Evolutionary conservation across 2,329 filamentous ascomycete species (phyloP).

Genomic region (Shiraia sp.): DNA sequence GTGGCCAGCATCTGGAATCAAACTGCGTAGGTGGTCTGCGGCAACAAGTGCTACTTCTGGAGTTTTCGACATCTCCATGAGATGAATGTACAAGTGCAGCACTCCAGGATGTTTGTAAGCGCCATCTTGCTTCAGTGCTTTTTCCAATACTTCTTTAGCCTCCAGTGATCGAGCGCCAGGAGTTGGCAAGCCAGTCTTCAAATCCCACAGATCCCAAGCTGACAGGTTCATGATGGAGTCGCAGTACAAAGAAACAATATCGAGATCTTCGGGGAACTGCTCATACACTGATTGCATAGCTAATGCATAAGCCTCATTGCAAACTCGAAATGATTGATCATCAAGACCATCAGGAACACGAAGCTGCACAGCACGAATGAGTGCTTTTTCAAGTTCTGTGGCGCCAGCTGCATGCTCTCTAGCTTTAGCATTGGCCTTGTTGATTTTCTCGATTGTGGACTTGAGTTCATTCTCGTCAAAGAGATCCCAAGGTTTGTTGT

Average conservation of each 20-base stretch:
- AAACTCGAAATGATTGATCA: slow-evolving; percentile 54
- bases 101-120: slow-evolving; percentile 67
- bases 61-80: slow-evolving; percentile 74
- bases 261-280: slow-evolving; percentile 60
- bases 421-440: slow-evolving; percentile 53
- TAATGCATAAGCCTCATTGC: slow-evolving; percentile 63
- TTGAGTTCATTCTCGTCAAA: slow-evolving; percentile 67
- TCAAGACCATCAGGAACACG: slow-evolving; percentile 50
- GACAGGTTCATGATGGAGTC: slow-evolving; percentile 69
- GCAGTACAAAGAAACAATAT: slow-evolving; percentile 66
- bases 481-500: slow-evolving; percentile 77
- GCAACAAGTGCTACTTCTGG: slow-evolving; percentile 66
- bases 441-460: slow-evolving; percentile 54
- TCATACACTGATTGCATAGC: slow-evolving; percentile 63
- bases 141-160: slow-evolving; percentile 62
- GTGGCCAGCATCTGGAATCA: slow-evolving; percentile 72
- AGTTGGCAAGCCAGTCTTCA: slow-evolving; percentile 61
- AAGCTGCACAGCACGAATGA: slow-evolving; percentile 63
- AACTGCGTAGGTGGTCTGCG: slow-evolving; percentile 64
- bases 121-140: slow-evolving; percentile 56
- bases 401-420: slow-evolving; percentile 41
- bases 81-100: slow-evolving; percentile 75
- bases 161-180: slow-evolving; percentile 61
- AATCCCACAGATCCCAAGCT: slow-evolving; percentile 67
- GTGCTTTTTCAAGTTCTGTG: slow-evolving; percentile 61